phyloP scores from a whole-genome alignment of 2,329 filamentous ascomycete species.

The Monosporascus cannonballus region DNA sequence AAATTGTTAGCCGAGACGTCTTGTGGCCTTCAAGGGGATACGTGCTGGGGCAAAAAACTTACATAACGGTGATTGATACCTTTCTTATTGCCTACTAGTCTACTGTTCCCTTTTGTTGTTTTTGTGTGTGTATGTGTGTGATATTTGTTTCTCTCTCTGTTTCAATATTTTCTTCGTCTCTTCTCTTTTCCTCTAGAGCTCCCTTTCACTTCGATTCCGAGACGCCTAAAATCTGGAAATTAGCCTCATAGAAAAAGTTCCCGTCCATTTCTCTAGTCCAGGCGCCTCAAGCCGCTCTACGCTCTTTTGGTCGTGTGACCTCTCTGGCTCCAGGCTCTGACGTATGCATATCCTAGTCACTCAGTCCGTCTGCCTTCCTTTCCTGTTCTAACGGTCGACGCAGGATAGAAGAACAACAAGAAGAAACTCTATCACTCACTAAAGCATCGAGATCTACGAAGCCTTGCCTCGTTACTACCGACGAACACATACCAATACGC shows the following conservation, averaged over 20 bases:
- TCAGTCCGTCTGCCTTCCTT: neutral
- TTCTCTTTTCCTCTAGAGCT: neutral
- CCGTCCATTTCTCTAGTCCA: neutral
- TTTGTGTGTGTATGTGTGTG: neutral
- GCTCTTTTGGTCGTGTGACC: neutral
- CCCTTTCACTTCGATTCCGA: neutral
- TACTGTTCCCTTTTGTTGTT: too few relatives aligned
- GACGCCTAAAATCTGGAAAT: too few relatives aligned
- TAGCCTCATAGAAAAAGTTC: neutral
- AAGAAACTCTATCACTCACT: neutral
- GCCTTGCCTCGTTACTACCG: neutral
- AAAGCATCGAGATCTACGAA: neutral
- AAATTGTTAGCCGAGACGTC: too few relatives aligned
- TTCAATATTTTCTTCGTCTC: neutral
- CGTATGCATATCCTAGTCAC: neutral
- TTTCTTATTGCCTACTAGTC: too few relatives aligned
- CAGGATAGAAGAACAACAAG: neutral
- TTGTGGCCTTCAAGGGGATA: too few relatives aligned
- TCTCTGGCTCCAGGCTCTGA: neutral
- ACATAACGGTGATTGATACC: too few relatives aligned
- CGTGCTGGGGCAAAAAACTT: too few relatives aligned
- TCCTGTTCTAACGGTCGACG: neutral
- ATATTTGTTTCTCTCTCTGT: neutral
- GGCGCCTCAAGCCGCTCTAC: neutral
- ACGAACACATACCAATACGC: neutral